Percentiles rank a stretch among this genome's conserved stretches.
Evolutionary conservation across 2,329 filamentous ascomycete species (phyloP).

Genomic region (Cadophora sp.): DNA sequence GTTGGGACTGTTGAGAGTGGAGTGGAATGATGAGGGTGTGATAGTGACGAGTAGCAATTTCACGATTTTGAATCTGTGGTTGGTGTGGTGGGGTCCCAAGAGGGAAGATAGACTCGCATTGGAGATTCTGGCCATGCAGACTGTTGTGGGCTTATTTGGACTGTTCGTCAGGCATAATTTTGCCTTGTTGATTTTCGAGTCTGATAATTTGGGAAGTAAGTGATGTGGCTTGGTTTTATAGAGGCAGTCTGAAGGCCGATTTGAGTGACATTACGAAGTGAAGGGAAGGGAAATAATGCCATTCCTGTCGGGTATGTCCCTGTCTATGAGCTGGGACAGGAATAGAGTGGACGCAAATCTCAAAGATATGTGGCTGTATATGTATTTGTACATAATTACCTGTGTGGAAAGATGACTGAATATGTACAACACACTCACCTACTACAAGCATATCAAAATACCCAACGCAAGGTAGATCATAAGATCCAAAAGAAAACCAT

Average conservation of each 20-base stretch:
- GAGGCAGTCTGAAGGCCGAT: no score
- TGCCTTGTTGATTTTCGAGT: slow-evolving; percentile 86
- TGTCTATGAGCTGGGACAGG: background rate
- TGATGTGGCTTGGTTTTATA: background rate
- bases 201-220: slow-evolving; percentile 74
- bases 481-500: no score
- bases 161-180: slow-evolving; percentile 86
- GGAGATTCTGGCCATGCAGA: slow-evolving; percentile 83
- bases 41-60: slow-evolving; percentile 87
- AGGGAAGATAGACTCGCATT: slow-evolving; percentile 83
- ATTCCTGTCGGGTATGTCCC: background rate
- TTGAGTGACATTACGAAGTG: no score
- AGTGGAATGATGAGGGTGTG: slow-evolving; percentile 68
- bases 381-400: background rate
- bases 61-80: slow-evolving; percentile 93
- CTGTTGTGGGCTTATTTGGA: slow-evolving; percentile 76
- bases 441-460: background rate
- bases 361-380: background rate
- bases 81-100: slow-evolving; percentile 93
- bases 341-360: background rate
- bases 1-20: slow-evolving; percentile 72
- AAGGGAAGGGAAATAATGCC: no score
- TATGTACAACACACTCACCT: background rate
- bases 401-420: background rate
- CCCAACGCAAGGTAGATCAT: no score